phyloP scores from a whole-genome alignment of 345 rosid genomes.

The Erucastrum elatum region DNA sequence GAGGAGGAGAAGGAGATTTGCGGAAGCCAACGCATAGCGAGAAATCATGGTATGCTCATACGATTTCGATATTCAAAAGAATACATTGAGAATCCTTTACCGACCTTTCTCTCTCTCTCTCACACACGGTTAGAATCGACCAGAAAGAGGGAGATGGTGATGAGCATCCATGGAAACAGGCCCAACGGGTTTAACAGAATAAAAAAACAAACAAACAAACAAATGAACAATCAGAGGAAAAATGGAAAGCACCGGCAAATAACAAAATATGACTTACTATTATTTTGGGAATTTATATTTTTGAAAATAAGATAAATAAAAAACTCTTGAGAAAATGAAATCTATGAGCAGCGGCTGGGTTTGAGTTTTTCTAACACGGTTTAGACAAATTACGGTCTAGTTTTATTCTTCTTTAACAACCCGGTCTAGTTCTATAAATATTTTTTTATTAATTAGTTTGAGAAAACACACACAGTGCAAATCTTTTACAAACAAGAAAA shows the following conservation, averaged over 20 bases:
- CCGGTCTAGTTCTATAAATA: not conserved
- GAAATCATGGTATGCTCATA: constrained; percentile 42
- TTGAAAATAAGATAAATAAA: not conserved
- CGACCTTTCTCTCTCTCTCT: not conserved
- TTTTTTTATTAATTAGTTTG: not conserved
- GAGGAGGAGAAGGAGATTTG: constrained; percentile 50
- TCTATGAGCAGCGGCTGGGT: not conserved
- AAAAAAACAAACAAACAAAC: too few species aligned
- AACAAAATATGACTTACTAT: not conserved
- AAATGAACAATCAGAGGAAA: not conserved
- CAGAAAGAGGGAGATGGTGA: constrained; percentile 22
- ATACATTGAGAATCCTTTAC: not conserved
- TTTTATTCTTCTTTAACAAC: not conserved
- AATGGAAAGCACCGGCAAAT: not conserved
- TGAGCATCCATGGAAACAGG: constrained; percentile 34
- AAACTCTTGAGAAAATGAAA: not conserved
- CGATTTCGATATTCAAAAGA: not conserved
- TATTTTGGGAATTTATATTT: constrained; percentile 6
- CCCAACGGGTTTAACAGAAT: constrained; percentile 35
- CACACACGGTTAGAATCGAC: constrained; percentile 9
- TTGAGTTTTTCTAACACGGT: not conserved
- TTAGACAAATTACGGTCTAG: not conserved
- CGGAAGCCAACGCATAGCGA: constrained; percentile 77
- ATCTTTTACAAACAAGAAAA: too few species aligned
- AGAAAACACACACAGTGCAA: too few species aligned